These are phyloP conservation scores for Amauroascus verrucosus DNA, from an alignment of 2,329 filamentous ascomycete genomes.

Conservation along the genomic window DNA sequence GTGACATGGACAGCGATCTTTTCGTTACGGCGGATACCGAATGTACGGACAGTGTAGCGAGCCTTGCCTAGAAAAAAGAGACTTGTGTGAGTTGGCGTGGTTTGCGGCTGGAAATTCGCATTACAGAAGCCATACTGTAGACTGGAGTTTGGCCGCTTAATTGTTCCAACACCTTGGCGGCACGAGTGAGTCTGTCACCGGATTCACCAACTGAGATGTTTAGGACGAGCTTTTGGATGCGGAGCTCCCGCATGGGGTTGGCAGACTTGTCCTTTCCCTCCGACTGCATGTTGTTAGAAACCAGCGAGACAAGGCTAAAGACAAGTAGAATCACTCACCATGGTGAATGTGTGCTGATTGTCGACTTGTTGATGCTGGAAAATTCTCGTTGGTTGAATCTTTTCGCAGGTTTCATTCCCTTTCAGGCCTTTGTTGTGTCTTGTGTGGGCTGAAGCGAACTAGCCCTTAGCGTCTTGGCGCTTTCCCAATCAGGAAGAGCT, in stretches of 20 bases:
- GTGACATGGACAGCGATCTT: constrained; percentile 99
- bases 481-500: constrained; percentile 20
- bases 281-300: constrained; percentile 43
- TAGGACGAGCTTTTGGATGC: constrained; percentile 98
- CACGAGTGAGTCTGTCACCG: constrained; percentile 99
- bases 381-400: not conserved
- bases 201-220: constrained; percentile 99
- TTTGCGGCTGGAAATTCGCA: not conserved
- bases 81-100: constrained; percentile 2
- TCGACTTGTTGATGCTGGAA: constrained; percentile 5
- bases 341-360: constrained; percentile 33
- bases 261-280: constrained; percentile 66
- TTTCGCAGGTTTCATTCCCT: not conserved
- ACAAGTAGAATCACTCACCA: constrained; percentile 32
- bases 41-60: constrained; percentile 99
- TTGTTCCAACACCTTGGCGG: constrained; percentile 99
- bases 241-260: constrained; percentile 99
- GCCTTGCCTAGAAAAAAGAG: constrained; percentile 66
- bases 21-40: constrained; percentile 99
- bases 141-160: constrained; percentile 98
- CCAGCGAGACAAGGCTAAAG: no score
- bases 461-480: constrained; percentile 31
- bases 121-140: constrained; percentile 63
- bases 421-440: constrained; percentile 16
- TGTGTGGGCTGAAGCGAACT: constrained; percentile 27